Evolutionary conservation across 805 yeast species (phyloP).

Genomic region (Spathaspora sp.): DNA sequence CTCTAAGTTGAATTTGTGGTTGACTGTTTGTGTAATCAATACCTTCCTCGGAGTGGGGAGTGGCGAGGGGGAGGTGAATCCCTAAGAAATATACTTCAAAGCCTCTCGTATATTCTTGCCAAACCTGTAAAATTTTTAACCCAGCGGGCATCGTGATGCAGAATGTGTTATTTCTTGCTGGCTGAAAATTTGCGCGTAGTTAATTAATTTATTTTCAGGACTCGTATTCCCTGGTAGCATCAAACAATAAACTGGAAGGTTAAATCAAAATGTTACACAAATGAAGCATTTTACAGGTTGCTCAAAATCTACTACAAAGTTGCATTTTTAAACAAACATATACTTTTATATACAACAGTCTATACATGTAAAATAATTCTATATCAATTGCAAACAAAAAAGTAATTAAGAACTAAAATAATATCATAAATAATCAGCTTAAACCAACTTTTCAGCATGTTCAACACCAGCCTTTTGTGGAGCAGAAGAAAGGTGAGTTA

Average conservation of each 20-base stretch:
- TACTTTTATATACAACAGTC: background rate
- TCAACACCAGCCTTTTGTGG: conserved; percentile 4
- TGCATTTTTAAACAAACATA: background rate
- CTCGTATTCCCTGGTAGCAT: background rate
- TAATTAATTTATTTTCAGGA: background rate
- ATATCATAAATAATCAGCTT: background rate
- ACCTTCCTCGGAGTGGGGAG: background rate
- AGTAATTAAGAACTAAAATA: conserved; percentile 2
- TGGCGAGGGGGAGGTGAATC: background rate
- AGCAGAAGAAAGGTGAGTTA: conserved; percentile 5
- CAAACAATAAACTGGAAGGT: background rate
- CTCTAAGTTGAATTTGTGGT: background rate
- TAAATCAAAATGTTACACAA: background rate
- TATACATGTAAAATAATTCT: background rate
- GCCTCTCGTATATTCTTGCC: background rate
- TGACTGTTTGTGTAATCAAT: background rate
- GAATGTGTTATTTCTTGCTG: background rate
- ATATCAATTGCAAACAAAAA: background rate
- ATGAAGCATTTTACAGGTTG: background rate
- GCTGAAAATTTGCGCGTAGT: background rate
- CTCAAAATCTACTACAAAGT: background rate
- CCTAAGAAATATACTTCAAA: background rate
- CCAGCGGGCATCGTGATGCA: background rate
- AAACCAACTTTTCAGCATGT: conserved; percentile 7
- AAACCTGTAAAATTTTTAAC: background rate